Conservation (phyloP, 2,329 filamentous ascomycete genomes). For the Penicillium sp. region DNA sequence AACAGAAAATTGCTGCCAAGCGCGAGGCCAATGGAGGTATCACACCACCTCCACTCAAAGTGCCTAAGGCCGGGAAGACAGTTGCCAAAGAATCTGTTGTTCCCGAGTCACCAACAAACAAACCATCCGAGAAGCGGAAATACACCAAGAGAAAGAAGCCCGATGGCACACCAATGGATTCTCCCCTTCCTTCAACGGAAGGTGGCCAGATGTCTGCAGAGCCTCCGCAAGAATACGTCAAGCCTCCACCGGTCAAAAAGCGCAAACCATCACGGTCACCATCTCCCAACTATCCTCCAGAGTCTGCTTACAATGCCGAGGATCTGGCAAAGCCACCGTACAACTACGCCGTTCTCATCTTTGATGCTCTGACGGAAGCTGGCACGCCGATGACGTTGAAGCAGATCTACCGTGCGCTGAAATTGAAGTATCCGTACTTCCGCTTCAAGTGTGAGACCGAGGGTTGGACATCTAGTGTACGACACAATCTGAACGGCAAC, state of each 20-base stretch:
- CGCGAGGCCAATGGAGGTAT: constrained; percentile 50
- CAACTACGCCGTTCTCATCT: constrained; percentile 64
- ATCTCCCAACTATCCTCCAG: constrained; percentile 61
- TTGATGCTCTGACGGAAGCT: constrained; percentile 61
- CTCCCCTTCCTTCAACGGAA: constrained; percentile 46
- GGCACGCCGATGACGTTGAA: constrained; percentile 61
- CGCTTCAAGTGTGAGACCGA: constrained; percentile 63
- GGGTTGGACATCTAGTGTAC: constrained; percentile 67
- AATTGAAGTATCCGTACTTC: constrained; percentile 62
- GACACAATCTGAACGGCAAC: constrained; percentile 62
- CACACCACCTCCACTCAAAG: constrained; percentile 41
- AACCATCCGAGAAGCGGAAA: constrained; percentile 48
- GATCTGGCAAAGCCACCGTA: constrained; percentile 62
- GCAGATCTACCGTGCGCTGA: constrained; percentile 65
- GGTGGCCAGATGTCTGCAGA: constrained; percentile 37
- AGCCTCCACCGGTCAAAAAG: constrained; percentile 49
- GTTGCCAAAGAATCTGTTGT: constrained; percentile 33
- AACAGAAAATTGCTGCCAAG: constrained; percentile 52
- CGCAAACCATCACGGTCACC: constrained; percentile 58
- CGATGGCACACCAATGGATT: constrained; percentile 43
- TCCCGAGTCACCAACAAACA: constrained; percentile 40
- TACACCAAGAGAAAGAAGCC: constrained; percentile 50
- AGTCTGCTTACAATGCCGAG: constrained; percentile 61
- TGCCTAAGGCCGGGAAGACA: constrained; percentile 36
- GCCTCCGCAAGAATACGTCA: constrained; percentile 43